Evolutionary conservation across 2,329 filamentous ascomycete genomes (phyloP).

Genomic region (Verticillium longisporum): DNA sequence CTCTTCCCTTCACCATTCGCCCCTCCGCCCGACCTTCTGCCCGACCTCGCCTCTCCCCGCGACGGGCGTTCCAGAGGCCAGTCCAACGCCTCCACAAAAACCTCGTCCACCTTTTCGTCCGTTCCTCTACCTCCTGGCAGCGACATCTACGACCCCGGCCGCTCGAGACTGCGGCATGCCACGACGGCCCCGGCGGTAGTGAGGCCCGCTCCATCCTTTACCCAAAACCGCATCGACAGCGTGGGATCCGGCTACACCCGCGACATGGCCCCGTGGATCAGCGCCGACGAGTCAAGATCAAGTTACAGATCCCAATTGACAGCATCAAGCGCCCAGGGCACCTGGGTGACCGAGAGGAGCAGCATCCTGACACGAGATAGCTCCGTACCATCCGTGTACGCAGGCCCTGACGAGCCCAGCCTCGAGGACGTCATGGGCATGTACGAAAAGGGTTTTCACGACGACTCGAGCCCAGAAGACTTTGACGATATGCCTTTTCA

Average conservation of each 20-base stretch:
- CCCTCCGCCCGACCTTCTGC: slow-evolving; percentile 13
- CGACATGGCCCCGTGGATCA: slow-evolving; percentile 38
- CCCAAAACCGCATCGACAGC: slow-evolving; percentile 24
- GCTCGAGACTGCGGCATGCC: slow-evolving; percentile 20
- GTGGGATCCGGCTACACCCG: slow-evolving; percentile 25
- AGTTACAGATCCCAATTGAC: slow-evolving; percentile 52
- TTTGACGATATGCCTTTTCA: slow-evolving; percentile 23
- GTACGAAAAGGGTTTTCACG: slow-evolving; percentile 57
- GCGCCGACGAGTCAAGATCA: slow-evolving; percentile 44
- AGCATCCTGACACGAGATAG: slow-evolving; percentile 76
- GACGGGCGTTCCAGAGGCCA: slow-evolving; percentile 33
- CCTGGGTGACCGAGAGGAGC: slow-evolving; percentile 68
- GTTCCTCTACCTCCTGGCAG: slow-evolving; percentile 29
- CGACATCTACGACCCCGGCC: slow-evolving; percentile 30
- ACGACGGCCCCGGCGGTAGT: slow-evolving; percentile 15
- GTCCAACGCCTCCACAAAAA: slow-evolving; percentile 19
- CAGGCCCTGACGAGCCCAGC: slow-evolving; percentile 48
- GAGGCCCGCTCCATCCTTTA: slow-evolving; percentile 21
- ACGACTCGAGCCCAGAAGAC: slow-evolving; percentile 27
- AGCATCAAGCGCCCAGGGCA: slow-evolving; percentile 50
- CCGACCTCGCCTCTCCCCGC: slow-evolving; percentile 14
- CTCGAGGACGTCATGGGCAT: slow-evolving; percentile 65
- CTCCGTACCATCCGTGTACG: slow-evolving; percentile 58
- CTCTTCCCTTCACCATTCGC: slow-evolving; percentile 10
- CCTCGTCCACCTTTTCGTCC: slow-evolving; percentile 36